Percentiles rank a stretch among this genome's conserved stretches.
Conservation (phyloP, 2,329 filamentous ascomycete species). For the Venturiaceae sp. region DNA sequence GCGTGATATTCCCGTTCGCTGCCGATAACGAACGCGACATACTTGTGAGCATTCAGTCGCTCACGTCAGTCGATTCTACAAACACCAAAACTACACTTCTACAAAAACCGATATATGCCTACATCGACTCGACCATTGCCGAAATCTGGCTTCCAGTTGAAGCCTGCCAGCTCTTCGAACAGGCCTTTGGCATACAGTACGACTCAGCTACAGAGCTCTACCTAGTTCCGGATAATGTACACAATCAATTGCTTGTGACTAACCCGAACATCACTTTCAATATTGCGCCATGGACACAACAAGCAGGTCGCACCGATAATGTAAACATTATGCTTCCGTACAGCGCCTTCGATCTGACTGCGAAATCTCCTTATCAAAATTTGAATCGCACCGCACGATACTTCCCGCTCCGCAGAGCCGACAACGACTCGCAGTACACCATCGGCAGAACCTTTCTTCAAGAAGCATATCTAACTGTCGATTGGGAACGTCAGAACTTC, state of each 20-base stretch:
- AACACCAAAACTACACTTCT: slow-evolving; percentile 26
- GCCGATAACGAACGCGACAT: slow-evolving; percentile 49
- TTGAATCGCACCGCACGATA: slow-evolving; percentile 53
- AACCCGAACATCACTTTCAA: slow-evolving; percentile 35
- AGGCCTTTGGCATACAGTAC: slow-evolving; percentile 54
- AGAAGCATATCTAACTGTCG: slow-evolving; percentile 47
- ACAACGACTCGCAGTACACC: slow-evolving; percentile 45
- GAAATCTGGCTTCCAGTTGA: slow-evolving; percentile 37
- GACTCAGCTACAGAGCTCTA: slow-evolving; percentile 57
- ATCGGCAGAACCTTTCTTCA: slow-evolving; percentile 62
- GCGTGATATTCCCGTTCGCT: slow-evolving; percentile 47
- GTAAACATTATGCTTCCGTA: slow-evolving; percentile 39
- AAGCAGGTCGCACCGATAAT: slow-evolving; percentile 12
- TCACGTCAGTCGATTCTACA: slow-evolving; percentile 22
- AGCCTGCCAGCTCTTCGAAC: slow-evolving; percentile 56
- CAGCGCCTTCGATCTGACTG: slow-evolving; percentile 37
- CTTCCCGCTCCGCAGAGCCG: slow-evolving; percentile 53
- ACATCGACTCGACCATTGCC: slow-evolving; percentile 39
- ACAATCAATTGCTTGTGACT: slow-evolving; percentile 37
- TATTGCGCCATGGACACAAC: slow-evolving; percentile 24
- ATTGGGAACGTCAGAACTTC: slow-evolving; percentile 38
- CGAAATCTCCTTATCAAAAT: slow-evolving; percentile 39
- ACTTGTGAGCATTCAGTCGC: slow-evolving; percentile 44
- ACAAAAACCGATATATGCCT: slow-evolving; percentile 28
- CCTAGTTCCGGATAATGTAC: slow-evolving; percentile 47